Percentiles rank a stretch among this genome's conserved stretches.
These are phyloP conservation scores for Podila epicladia DNA, from an alignment of 192 early-diverging fungal species.

Conservation along the genomic window DNA sequence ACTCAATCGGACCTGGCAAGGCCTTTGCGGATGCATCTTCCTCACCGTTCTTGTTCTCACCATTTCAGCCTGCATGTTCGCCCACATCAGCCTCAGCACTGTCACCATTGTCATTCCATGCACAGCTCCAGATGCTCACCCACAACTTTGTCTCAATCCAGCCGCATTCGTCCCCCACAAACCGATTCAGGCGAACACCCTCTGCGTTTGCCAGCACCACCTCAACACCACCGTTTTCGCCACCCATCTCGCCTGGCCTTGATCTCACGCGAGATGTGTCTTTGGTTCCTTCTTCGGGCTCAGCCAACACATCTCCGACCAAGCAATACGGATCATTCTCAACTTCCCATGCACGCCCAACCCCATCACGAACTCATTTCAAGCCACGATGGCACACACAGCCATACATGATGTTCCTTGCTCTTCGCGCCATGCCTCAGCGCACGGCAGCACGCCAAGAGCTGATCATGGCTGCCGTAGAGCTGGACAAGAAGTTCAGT, in stretches of 20 bases:
- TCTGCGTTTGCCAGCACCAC: slow-evolving; percentile 4
- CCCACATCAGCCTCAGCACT: slow-evolving; percentile 29
- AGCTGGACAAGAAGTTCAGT: slow-evolving; percentile 81
- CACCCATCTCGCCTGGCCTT: slow-evolving; percentile 28
- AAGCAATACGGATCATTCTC: slow-evolving; percentile 11
- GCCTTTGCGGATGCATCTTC: slow-evolving; percentile 11
- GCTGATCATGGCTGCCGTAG: slow-evolving; percentile 78
- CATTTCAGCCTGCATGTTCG: slow-evolving; percentile 27
- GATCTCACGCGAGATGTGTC: slow-evolving; percentile 22
- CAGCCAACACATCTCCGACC: slow-evolving; percentile 21
- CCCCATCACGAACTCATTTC: slow-evolving; percentile 23
- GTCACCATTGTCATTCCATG: slow-evolving; percentile 27
- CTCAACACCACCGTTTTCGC: slow-evolving; percentile 29
- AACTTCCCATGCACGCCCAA: not conserved
- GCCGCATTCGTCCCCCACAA: slow-evolving; percentile 38
- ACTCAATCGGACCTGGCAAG: slow-evolving; percentile 11
- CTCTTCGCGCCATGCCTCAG: slow-evolving; percentile 74
- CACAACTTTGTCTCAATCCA: slow-evolving; percentile 48
- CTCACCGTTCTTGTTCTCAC: slow-evolving; percentile 35
- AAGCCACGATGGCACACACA: slow-evolving; percentile 92
- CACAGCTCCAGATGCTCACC: slow-evolving; percentile 37
- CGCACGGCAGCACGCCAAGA: slow-evolving; percentile 75
- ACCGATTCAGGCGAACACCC: slow-evolving; percentile 20
- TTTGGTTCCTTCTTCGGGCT: slow-evolving; percentile 1
- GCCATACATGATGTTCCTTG: slow-evolving; percentile 85